Conservation (phyloP, 108 stramenopile genomes). For the Pseudonitzschia delicatissima region DNA sequence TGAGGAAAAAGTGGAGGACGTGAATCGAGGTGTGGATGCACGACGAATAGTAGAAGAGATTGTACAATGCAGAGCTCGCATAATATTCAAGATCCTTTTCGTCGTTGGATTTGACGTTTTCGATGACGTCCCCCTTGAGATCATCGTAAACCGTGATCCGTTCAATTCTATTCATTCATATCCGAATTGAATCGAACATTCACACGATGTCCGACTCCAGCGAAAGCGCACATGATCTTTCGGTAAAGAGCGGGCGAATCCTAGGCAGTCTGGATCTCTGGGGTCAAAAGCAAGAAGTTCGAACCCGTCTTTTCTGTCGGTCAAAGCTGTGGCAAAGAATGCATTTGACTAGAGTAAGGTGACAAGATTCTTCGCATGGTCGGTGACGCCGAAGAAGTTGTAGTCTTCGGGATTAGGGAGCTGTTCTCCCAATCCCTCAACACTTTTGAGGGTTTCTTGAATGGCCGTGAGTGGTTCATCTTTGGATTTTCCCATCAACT, state of each 20-base stretch:
- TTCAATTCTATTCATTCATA: slow-evolving; percentile 2
- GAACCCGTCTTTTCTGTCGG: slow-evolving; percentile 1
- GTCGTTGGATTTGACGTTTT: background rate
- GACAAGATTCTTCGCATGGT: background rate
- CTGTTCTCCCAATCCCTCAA: too few species aligned
- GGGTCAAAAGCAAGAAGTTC: slow-evolving; percentile 8
- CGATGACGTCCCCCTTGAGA: background rate
- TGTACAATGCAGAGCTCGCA: slow-evolving; percentile 13
- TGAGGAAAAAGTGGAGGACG: slow-evolving; percentile 8
- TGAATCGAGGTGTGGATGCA: slow-evolving; percentile 12
- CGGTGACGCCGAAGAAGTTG: background rate
- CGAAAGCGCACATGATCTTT: background rate
- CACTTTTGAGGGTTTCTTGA: too few species aligned
- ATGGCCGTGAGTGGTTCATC: too few species aligned
- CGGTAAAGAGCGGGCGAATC: slow-evolving; percentile 4
- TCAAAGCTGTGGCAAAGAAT: slow-evolving; percentile 22
- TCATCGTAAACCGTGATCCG: slow-evolving; percentile 4
- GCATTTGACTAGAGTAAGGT: slow-evolving; percentile 5
- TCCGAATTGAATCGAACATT: slow-evolving; percentile 7
- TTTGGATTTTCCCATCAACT: too few species aligned
- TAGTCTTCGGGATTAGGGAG: too few species aligned
- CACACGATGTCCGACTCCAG: background rate
- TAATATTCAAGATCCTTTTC: background rate
- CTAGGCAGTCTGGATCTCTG: slow-evolving; percentile 5
- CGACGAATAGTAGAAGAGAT: background rate